A percentile compares a stretch with the other conserved stretches of the same genome.
These are phyloP conservation scores for Rhinocladiella similis DNA, from an alignment of 2,329 filamentous ascomycete species.

Conservation along the genomic window DNA sequence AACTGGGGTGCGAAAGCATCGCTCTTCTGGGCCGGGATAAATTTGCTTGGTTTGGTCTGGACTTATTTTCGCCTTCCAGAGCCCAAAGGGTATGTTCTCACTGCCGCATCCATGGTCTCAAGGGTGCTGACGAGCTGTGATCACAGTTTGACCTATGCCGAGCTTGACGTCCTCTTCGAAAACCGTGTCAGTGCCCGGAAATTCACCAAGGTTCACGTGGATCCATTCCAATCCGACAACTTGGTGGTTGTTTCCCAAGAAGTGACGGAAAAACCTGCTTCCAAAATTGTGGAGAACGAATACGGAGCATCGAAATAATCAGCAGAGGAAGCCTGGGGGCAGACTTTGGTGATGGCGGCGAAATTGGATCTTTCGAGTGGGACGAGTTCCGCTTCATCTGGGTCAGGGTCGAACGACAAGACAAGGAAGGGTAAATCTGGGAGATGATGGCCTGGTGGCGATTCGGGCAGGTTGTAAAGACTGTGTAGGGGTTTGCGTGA, in stretches of 20 bases:
- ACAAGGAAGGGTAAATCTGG: too few species aligned
- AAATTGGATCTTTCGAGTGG: too few species aligned
- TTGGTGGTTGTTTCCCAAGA: slow-evolving; percentile 28
- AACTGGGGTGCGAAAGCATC: slow-evolving; percentile 38
- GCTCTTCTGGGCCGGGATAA: slow-evolving; percentile 45
- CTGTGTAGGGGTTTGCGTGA: too few species aligned
- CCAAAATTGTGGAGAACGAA: too few species aligned
- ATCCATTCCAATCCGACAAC: slow-evolving; percentile 32
- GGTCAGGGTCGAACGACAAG: too few species aligned
- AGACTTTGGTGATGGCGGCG: too few species aligned
- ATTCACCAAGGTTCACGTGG: slow-evolving; percentile 37
- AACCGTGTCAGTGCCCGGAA: slow-evolving; percentile 40
- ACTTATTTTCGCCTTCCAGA: slow-evolving; percentile 47
- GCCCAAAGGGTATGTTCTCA: slow-evolving; percentile 28
- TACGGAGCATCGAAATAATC: too few species aligned
- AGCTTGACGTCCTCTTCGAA: slow-evolving; percentile 47
- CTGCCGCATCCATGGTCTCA: background rate
- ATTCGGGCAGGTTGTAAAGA: too few species aligned
- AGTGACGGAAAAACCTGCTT: background rate
- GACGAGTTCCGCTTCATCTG: too few species aligned
- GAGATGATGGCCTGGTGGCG: too few species aligned
- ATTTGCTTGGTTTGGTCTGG: slow-evolving; percentile 40
- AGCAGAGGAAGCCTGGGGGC: too few species aligned
- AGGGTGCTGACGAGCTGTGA: background rate
- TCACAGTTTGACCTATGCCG: slow-evolving; percentile 42